phyloP scores from a whole-genome alignment of 2,329 filamentous ascomycete genomes.

The Myrmaecium sp. region DNA sequence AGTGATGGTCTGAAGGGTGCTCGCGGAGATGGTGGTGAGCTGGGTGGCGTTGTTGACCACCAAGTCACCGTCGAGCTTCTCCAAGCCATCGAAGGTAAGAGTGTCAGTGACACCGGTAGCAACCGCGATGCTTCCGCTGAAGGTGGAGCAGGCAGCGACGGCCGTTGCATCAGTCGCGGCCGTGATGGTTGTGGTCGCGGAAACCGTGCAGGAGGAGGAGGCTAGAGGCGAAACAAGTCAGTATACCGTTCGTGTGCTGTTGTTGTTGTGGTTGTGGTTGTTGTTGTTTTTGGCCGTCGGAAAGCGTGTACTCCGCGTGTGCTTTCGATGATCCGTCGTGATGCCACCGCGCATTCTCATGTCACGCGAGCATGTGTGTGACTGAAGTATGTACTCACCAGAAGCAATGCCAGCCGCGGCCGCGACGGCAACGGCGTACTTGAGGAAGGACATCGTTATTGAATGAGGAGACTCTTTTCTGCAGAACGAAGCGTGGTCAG shows the following conservation, averaged over 20 bases:
- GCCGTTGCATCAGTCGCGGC: slow-evolving; percentile 40
- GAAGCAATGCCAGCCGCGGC: slow-evolving; percentile 34
- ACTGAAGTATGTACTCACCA: slow-evolving; percentile 24
- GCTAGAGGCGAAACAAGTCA: slow-evolving; percentile 6
- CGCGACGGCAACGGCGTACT: slow-evolving; percentile 39
- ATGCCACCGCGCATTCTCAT: neutral
- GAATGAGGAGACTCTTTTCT: slow-evolving; percentile 8
- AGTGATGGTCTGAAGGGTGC: slow-evolving; percentile 46
- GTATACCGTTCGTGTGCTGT: slow-evolving; percentile 3
- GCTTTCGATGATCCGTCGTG: too few relatives aligned
- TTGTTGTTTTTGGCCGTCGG: neutral
- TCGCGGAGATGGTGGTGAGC: slow-evolving; percentile 46
- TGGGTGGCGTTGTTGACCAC: slow-evolving; percentile 36
- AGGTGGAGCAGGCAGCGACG: slow-evolving; percentile 48
- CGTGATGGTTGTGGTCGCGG: slow-evolving; percentile 40
- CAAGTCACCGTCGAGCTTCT: slow-evolving; percentile 42
- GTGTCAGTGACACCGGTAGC: slow-evolving; percentile 35
- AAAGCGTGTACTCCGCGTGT: too few relatives aligned
- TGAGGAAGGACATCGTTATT: slow-evolving; percentile 35
- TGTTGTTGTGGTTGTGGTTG: neutral
- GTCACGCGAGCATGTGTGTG: neutral
- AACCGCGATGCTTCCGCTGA: slow-evolving; percentile 53
- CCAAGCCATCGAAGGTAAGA: slow-evolving; percentile 46
- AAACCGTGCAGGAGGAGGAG: slow-evolving; percentile 22
- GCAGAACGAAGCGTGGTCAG: slow-evolving; percentile 11